phyloP scores from a whole-genome alignment of 768 basidiomycete species.

The Pulveroboletus sp. region DNA sequence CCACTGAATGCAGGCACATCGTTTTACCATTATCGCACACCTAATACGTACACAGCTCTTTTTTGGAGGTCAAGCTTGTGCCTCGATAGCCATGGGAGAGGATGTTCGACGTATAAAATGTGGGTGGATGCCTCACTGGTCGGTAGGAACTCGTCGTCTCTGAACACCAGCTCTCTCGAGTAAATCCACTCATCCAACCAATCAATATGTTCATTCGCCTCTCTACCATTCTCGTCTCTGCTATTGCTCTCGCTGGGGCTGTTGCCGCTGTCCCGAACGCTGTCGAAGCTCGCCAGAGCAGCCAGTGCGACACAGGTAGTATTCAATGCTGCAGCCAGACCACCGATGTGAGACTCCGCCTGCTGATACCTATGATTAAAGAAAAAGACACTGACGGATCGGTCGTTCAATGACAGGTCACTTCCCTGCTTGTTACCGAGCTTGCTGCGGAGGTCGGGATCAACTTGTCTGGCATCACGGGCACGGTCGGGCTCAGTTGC shows the following conservation, averaged over 20 bases:
- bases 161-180: background rate
- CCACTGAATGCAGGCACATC: too few species aligned
- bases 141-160: background rate
- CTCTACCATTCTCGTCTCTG: background rate
- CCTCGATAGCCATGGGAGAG: background rate
- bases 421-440: background rate
- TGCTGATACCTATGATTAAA: background rate
- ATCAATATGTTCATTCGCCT: conserved; percentile 1
- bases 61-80: too few species aligned
- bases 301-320: background rate
- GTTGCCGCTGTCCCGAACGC: background rate
- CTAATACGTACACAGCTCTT: background rate
- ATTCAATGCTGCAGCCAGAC: background rate
- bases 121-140: background rate
- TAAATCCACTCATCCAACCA: background rate
- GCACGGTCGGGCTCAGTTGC: background rate
- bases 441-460: background rate
- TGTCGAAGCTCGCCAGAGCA: too few species aligned
- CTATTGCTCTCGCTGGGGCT: background rate
- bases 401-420: too few species aligned
- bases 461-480: background rate
- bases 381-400: too few species aligned
- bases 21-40: background rate
- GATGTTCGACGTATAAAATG: background rate
- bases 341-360: background rate